Conservation (phyloP, 1,139 yeast genomes). For the Hansenula lynferdii region DNA sequence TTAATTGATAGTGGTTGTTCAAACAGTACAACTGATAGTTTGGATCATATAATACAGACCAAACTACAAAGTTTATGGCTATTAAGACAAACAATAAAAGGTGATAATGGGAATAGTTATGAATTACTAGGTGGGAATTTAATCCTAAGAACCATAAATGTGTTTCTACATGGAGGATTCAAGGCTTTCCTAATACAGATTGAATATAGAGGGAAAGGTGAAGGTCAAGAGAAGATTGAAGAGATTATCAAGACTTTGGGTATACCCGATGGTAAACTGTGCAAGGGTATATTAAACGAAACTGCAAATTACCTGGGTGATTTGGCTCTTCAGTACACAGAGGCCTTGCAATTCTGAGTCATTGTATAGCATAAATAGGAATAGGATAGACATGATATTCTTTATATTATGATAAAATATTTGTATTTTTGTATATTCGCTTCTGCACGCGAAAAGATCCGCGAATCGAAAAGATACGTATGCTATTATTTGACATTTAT, state of each 20-base stretch:
- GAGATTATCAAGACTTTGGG: conserved; percentile 5
- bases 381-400: too few relatives aligned
- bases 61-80: conserved; percentile 73
- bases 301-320: conserved; percentile 28
- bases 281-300: conserved; percentile 31
- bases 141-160: conserved; percentile 56
- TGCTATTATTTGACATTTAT: too few relatives aligned
- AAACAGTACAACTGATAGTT: conserved; percentile 41
- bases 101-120: conserved; percentile 72
- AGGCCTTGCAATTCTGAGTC: conserved; percentile 32
- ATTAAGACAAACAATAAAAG: conserved; percentile 65
- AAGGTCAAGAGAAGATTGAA: conserved; percentile 16
- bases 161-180: conserved; percentile 69
- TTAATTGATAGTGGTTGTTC: conserved; percentile 28
- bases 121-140: conserved; percentile 30
- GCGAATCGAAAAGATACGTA: too few relatives aligned
- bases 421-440: too few relatives aligned
- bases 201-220: conserved; percentile 23
- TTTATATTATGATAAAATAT: too few relatives aligned
- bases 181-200: conserved; percentile 66
- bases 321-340: conserved; percentile 42
- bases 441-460: too few relatives aligned
- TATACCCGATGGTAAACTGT: conserved; percentile 30
- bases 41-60: conserved; percentile 42
- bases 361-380: too few relatives aligned